Evolutionary conservation across 768 basidiomycete genomes (phyloP).

Genomic region (Amanita pallidorosea): DNA sequence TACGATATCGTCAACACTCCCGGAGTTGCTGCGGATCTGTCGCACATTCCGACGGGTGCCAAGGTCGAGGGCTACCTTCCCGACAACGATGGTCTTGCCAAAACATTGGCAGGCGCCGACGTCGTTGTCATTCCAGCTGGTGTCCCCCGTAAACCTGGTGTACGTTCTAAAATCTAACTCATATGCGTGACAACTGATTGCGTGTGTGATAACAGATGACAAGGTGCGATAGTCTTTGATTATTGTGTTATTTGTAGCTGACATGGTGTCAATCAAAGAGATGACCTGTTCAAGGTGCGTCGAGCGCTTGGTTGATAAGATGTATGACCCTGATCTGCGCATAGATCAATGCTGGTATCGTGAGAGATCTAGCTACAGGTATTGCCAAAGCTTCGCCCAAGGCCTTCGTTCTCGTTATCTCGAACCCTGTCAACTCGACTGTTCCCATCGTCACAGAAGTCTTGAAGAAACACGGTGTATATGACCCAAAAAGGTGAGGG

Average conservation of each 20-base stretch:
- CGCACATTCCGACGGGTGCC: constrained; percentile 85
- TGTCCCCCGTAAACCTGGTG: constrained; percentile 90
- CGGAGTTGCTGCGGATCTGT: constrained; percentile 91
- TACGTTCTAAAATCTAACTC: constrained; percentile 25
- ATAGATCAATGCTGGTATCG: constrained; percentile 96
- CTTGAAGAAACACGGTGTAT: constrained; percentile 86
- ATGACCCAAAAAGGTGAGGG: constrained; percentile 79
- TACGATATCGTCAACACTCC: constrained; percentile 98
- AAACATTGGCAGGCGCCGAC: constrained; percentile 76
- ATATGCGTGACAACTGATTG: neutral
- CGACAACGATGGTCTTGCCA: constrained; percentile 72
- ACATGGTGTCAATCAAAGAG: constrained; percentile 34
- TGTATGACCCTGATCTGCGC: neutral
- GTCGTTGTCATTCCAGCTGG: constrained; percentile 95
- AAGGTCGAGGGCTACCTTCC: constrained; percentile 77
- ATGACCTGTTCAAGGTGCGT: constrained; percentile 89
- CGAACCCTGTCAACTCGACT: constrained; percentile 99
- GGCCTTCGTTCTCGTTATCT: constrained; percentile 92
- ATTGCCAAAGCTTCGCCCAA: constrained; percentile 79
- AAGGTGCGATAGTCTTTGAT: constrained; percentile 22
- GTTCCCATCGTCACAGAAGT: constrained; percentile 96
- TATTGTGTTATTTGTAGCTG: neutral
- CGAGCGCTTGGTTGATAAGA: neutral
- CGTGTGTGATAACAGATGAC: constrained; percentile 31
- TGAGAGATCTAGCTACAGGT: constrained; percentile 84